Evolutionary conservation across 192 early-diverging fungal genomes (phyloP).

Genomic region (Phycomyces nitens): DNA sequence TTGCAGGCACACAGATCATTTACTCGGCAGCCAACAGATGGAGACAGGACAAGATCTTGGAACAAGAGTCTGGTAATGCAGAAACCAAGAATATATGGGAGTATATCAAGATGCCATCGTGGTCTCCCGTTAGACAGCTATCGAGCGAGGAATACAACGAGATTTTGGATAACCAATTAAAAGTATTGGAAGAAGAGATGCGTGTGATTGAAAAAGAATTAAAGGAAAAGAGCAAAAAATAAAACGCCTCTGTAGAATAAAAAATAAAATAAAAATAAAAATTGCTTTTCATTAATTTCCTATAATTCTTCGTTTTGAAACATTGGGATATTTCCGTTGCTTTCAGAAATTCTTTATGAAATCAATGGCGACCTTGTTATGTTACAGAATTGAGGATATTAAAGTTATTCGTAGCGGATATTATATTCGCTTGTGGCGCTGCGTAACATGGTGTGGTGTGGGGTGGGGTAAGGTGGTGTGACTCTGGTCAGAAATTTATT

Average conservation of each 20-base stretch:
- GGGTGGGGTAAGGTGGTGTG: too few species aligned
- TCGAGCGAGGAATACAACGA: conserved; percentile 60
- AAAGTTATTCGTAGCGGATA: too few species aligned
- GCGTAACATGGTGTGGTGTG: too few species aligned
- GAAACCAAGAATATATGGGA: conserved; percentile 29
- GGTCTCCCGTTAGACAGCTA: conserved; percentile 61
- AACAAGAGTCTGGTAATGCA: neutral
- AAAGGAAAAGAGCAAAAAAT: neutral
- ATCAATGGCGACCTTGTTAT: too few species aligned
- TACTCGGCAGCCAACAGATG: conserved; percentile 41
- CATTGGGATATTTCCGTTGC: too few species aligned
- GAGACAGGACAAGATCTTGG: conserved; percentile 54
- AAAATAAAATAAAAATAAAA: neutral
- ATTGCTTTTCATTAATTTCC: too few species aligned
- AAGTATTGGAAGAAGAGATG: conserved; percentile 41
- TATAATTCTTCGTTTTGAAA: too few species aligned
- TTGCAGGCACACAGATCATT: conserved; percentile 46
- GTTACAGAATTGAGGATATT: too few species aligned
- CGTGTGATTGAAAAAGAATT: conserved; percentile 35
- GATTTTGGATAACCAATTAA: conserved; percentile 43
- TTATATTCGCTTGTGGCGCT: too few species aligned
- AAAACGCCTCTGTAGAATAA: neutral
- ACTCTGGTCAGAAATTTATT: too few species aligned
- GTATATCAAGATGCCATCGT: conserved; percentile 49
- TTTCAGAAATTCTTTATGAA: too few species aligned